phyloP scores from a whole-genome alignment of 306 rosid genomes.

The Dalbergia cochinchinensis region DNA sequence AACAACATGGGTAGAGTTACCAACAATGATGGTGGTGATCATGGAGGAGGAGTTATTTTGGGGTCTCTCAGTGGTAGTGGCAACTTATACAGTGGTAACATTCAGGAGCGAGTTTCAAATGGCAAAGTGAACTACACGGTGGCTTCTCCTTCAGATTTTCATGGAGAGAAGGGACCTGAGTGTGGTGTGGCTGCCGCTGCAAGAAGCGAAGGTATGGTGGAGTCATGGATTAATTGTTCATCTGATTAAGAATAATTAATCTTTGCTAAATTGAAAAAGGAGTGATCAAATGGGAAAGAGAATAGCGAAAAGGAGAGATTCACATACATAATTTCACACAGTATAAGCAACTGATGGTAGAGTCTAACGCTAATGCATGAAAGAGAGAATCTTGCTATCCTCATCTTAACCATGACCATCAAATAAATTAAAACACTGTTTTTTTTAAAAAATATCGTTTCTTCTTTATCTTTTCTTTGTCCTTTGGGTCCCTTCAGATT shows the following conservation, averaged over 20 bases:
- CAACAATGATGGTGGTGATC: slow-evolving; percentile 30
- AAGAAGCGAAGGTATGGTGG: slow-evolving; percentile 89
- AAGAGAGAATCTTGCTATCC: slow-evolving; percentile 54
- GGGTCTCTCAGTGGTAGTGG: slow-evolving; percentile 54
- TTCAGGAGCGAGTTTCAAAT: slow-evolving; percentile 24
- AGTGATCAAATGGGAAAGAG: neutral
- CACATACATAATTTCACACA: slow-evolving; percentile 34
- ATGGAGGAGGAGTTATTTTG: slow-evolving; percentile 36
- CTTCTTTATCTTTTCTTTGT: neutral
- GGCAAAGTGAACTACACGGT: slow-evolving; percentile 52
- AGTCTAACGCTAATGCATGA: slow-evolving; percentile 54
- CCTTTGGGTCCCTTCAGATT: slow-evolving; percentile 47
- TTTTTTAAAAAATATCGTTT: neutral
- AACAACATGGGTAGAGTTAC: slow-evolving; percentile 17
- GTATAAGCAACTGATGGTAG: slow-evolving; percentile 20
- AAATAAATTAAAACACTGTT: slow-evolving; percentile 52
- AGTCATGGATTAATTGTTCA: slow-evolving; percentile 95
- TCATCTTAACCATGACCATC: slow-evolving; percentile 63
- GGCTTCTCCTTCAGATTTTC: slow-evolving; percentile 57
- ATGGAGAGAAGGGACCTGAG: slow-evolving; percentile 63
- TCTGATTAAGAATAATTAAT: slow-evolving; percentile 59
- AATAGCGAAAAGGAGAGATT: slow-evolving; percentile 15
- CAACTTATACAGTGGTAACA: slow-evolving; percentile 37
- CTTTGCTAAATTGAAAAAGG: neutral
- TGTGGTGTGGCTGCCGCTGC: slow-evolving; percentile 40